Percentiles rank a stretch among this genome's conserved stretches.
phyloP scores from a whole-genome alignment of 2,329 filamentous ascomycete species.

The Tympanopsis confertula region DNA sequence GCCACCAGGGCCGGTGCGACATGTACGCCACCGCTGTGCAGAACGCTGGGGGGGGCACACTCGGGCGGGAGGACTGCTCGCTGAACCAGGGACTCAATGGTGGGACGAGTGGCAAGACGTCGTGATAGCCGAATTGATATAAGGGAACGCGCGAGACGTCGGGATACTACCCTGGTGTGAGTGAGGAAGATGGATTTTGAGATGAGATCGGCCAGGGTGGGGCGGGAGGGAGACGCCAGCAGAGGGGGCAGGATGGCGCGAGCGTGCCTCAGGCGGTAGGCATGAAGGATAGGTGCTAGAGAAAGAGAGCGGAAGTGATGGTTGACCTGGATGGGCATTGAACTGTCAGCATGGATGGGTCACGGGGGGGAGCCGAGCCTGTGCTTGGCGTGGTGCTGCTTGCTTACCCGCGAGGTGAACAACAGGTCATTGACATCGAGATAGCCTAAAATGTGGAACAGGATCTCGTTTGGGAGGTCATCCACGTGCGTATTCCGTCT shows the following conservation, averaged over 20 bases:
- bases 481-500: constrained; percentile 14
- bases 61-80: constrained; percentile 54
- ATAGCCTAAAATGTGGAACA: constrained; percentile 41
- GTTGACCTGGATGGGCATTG: constrained; percentile 32
- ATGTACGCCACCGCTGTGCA: constrained; percentile 7
- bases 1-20: constrained; percentile 53
- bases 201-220: constrained; percentile 50
- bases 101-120: constrained; percentile 46
- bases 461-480: constrained; percentile 41
- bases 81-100: constrained; percentile 46
- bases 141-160: constrained; percentile 49
- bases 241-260: constrained; percentile 40
- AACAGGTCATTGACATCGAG: constrained; percentile 46
- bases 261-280: constrained; percentile 44
- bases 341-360: constrained; percentile 2
- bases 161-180: constrained; percentile 51
- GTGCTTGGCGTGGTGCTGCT: neutral
- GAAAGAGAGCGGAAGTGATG: constrained; percentile 51
- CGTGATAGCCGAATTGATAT: constrained; percentile 54
- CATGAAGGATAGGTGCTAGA: constrained; percentile 53
- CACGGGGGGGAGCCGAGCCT: constrained; percentile 1
- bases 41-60: constrained; percentile 36
- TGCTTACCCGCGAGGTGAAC: constrained; percentile 38
- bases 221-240: constrained; percentile 42
- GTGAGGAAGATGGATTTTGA: constrained; percentile 56